Evolutionary conservation across 2,329 filamentous ascomycete genomes (phyloP).

Genomic region (Dactylellina parvicollis): DNA sequence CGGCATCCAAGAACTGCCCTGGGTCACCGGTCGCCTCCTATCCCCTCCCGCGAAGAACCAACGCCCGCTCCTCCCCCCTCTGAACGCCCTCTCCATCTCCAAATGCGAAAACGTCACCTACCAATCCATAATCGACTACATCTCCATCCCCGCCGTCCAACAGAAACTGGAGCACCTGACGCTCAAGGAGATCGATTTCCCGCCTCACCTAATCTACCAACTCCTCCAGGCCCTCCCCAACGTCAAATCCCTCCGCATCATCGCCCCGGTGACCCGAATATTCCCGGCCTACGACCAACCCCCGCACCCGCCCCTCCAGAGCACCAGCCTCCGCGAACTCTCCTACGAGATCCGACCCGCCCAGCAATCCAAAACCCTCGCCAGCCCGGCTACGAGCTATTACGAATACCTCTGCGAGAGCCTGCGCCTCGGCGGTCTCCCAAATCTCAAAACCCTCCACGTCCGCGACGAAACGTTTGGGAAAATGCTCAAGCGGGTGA

Average conservation of each 20-base stretch:
- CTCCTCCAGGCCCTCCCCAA: constrained; percentile 63
- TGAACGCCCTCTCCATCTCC: constrained; percentile 78
- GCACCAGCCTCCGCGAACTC: constrained; percentile 74
- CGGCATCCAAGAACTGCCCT: constrained; percentile 75
- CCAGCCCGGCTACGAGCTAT: constrained; percentile 70
- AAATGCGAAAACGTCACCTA: constrained; percentile 77
- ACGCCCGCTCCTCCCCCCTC: constrained; percentile 74
- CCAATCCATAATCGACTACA: constrained; percentile 74
- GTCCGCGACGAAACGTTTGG: constrained; percentile 86
- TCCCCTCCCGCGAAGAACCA: constrained; percentile 70
- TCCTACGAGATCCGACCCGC: constrained; percentile 82
- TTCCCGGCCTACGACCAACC: constrained; percentile 70
- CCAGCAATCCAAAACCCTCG: constrained; percentile 60
- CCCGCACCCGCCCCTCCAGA: constrained; percentile 65
- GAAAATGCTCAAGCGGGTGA: constrained; percentile 75
- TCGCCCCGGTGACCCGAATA: constrained; percentile 67
- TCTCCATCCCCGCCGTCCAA: constrained; percentile 68
- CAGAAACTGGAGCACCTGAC: constrained; percentile 76
- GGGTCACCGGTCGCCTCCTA: constrained; percentile 82
- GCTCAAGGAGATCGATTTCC: constrained; percentile 75
- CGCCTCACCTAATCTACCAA: constrained; percentile 61
- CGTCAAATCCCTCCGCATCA: constrained; percentile 66
- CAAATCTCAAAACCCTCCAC: constrained; percentile 78
- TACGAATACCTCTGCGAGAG: constrained; percentile 88
- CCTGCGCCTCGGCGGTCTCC: constrained; percentile 78